Conservation (phyloP, 2,329 filamentous ascomycete species). For the Pseudopyrenochaeta lycopersici region DNA sequence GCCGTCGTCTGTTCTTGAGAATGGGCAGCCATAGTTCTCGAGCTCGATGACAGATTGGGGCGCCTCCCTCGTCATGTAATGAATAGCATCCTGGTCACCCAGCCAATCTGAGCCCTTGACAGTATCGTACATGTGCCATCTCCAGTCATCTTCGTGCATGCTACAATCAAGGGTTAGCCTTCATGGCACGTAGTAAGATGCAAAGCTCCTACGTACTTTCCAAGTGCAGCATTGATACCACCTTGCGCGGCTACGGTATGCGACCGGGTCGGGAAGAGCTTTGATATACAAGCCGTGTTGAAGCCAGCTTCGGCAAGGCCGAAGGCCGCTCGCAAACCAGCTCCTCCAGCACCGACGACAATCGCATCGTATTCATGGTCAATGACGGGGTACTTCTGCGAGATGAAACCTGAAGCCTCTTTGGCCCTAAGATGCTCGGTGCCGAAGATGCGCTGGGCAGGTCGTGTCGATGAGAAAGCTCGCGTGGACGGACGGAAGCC, state of each 20-base stretch:
- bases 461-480: constrained; percentile 86
- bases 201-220: constrained; percentile 63
- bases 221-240: constrained; percentile 87
- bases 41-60: constrained; percentile 92
- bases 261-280: constrained; percentile 85
- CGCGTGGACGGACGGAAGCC: constrained; percentile 71
- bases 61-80: constrained; percentile 98
- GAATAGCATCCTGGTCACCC: constrained; percentile 95
- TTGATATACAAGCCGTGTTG: constrained; percentile 87
- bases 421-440: constrained; percentile 89
- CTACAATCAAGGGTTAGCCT: constrained; percentile 40
- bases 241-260: constrained; percentile 81
- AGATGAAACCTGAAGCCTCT: constrained; percentile 87
- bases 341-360: constrained; percentile 85
- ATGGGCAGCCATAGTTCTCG: constrained; percentile 97
- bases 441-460: constrained; percentile 84
- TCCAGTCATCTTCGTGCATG: constrained; percentile 98
- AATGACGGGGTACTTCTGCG: constrained; percentile 94
- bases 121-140: constrained; percentile 99
- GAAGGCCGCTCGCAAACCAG: constrained; percentile 83
- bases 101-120: constrained; percentile 98
- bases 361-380: constrained; percentile 99
- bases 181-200: background rate
- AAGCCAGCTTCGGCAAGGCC: constrained; percentile 88
- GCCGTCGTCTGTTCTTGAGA: constrained; percentile 94